Base-by-base conservation (phyloP, 257 asterid species). In the Capsicum chinense region DNA sequence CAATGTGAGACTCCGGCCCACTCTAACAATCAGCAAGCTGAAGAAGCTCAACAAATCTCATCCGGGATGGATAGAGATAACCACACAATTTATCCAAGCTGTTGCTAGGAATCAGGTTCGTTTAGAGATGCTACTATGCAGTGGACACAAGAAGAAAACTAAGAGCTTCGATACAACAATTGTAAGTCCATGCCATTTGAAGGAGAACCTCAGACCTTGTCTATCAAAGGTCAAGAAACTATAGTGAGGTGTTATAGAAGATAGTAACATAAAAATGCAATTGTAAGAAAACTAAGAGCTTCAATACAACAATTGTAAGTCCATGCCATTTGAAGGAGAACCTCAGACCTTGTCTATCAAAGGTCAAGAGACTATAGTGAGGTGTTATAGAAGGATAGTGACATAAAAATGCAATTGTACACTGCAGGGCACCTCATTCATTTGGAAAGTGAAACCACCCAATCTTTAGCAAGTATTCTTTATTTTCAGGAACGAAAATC, bases 401-500 rank as follows among this genome's bases (percentile, higher is more conserved):
- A 12, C 80, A 73, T 6, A 3, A 48, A 69, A 47, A 9, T 71
- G 39, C 37, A 71, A 70, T 10, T 44, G 56, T 73, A 19, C 42
- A 48, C 19, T 6, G 9, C 60, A 19, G 19, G n/a, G 60, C 80
- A 50, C 60, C 44, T 74, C 60, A 74, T 50, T 19, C 19, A 26
- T 48, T 74, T 19, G 19, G 17, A 48, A 19, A 50, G 60, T 47
- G 80, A 50, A 48, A 74, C 80, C 60, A 48, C 11, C 60, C 60
- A 71, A 71, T 10, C 15, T 47, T 50, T 50, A 21, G 44, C 19
- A 19, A 74, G n/a, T 50, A 73, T 19, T 73, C 42, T 48, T 52
- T 44, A 54, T 8, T 56, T 50, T 50, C 81, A 74, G 48, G 21
- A 54, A 17, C 64, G 54, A 33, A 78, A 78, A 78, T 54, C 81